Conservation (phyloP, 2,329 filamentous ascomycete genomes). For the Elsinoe australis region DNA sequence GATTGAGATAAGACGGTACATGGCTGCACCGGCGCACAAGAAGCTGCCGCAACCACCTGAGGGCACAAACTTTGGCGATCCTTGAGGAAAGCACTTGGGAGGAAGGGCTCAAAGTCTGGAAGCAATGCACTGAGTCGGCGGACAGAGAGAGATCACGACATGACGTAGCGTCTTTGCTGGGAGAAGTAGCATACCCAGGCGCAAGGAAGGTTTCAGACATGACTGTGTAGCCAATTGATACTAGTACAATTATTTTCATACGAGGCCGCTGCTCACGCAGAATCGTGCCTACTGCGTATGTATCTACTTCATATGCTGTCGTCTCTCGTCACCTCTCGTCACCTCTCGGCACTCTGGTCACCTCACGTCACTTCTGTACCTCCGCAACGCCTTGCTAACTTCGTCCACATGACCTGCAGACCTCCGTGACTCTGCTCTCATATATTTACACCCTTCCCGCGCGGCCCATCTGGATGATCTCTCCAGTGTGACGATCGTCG, state of each 20-base stretch:
- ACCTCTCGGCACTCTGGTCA: too few relatives aligned
- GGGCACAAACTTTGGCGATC: constrained; percentile 50
- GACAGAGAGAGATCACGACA: constrained; percentile 4
- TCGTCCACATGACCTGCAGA: neutral
- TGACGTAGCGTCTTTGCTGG: constrained; percentile 15
- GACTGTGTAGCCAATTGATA: constrained; percentile 1
- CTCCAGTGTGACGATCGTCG: constrained; percentile 63
- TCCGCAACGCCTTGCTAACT: neutral
- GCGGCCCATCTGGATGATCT: constrained; percentile 83
- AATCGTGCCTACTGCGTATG: too few relatives aligned
- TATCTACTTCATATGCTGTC: too few relatives aligned
- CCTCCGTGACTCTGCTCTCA: neutral
- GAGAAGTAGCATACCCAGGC: constrained; percentile 7
- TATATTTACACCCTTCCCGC: constrained; percentile 50
- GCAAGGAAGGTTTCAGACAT: constrained; percentile 8
- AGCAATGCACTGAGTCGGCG: neutral
- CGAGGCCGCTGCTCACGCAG: too few relatives aligned
- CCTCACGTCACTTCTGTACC: too few relatives aligned
- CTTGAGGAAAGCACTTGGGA: neutral
- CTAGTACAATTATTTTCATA: neutral
- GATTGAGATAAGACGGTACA: constrained; percentile 81
- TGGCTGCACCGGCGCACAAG: constrained; percentile 87
- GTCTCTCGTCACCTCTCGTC: neutral
- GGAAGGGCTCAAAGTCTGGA: neutral
- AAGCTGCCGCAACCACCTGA: constrained; percentile 92